phyloP scores from a whole-genome alignment of 1,284 basidiomycete genomes.

The Ustilago esculenta region DNA sequence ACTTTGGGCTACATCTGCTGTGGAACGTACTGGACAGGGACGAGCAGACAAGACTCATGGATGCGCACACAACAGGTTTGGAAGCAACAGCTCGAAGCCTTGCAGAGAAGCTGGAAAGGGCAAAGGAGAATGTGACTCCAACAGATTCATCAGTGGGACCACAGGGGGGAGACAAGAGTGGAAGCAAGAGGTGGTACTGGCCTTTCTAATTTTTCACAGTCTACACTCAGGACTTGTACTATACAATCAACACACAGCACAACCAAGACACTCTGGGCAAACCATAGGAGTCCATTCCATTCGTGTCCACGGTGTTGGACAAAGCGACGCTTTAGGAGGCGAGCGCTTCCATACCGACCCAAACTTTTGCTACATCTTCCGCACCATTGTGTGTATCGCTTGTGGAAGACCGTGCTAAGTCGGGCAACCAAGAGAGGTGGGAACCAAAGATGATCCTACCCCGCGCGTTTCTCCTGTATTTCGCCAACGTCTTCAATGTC shows the following conservation, averaged over 20 bases:
- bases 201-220: constrained; percentile 10
- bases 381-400: neutral
- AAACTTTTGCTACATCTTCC: constrained; percentile 12
- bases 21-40: constrained; percentile 56
- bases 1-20: constrained; percentile 62
- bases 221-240: neutral
- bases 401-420: neutral
- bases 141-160: neutral
- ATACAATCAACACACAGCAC: neutral
- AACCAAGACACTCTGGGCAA: no score
- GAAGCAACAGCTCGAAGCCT: constrained; percentile 36
- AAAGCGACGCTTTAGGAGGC: no score
- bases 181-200: constrained; percentile 27
- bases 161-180: neutral
- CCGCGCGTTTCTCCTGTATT: constrained; percentile 28
- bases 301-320: no score
- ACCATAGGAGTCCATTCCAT: no score
- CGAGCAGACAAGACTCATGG: constrained; percentile 49
- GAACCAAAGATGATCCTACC: constrained; percentile 44
- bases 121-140: constrained; percentile 1
- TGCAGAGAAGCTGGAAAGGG: constrained; percentile 18
- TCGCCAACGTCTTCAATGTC: constrained; percentile 39
- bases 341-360: constrained; percentile 38
- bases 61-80: constrained; percentile 26
- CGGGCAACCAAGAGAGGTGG: constrained; percentile 39